Evolutionary conservation across 106 monocot genomes (phyloP).

Genomic region (Acorus calamus): DNA sequence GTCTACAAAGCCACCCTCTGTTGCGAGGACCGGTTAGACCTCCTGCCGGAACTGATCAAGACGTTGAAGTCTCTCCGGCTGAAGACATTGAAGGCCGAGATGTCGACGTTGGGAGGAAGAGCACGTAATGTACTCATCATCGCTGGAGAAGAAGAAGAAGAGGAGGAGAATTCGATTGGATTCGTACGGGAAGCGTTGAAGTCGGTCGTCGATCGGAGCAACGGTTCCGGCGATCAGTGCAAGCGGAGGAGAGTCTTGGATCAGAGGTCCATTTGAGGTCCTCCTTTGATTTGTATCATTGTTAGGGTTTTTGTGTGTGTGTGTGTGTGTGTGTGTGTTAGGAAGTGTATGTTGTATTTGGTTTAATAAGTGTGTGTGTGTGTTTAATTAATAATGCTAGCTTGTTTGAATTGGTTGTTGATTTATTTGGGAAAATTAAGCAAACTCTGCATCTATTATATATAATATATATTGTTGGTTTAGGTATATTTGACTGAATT

Average conservation of each 20-base stretch:
- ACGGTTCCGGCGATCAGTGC: slow-evolving; percentile 13
- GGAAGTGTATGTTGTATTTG: too few relatives aligned
- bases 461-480: too few relatives aligned
- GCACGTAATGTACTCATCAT: slow-evolving; percentile 50
- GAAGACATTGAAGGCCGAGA: slow-evolving; percentile 52
- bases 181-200: slow-evolving; percentile 17
- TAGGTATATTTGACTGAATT: too few relatives aligned
- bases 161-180: not conserved
- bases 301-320: not conserved
- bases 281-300: not conserved
- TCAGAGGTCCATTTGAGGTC: slow-evolving; percentile 1
- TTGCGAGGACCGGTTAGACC: slow-evolving; percentile 59
- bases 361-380: too few relatives aligned
- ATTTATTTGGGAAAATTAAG: too few relatives aligned
- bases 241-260: slow-evolving; percentile 35
- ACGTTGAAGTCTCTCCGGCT: slow-evolving; percentile 43
- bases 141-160: slow-evolving; percentile 24
- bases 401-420: too few relatives aligned
- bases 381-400: too few relatives aligned
- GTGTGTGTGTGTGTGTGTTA: not conserved
- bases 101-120: slow-evolving; percentile 53
- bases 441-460: too few relatives aligned
- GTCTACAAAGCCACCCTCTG: slow-evolving; percentile 55
- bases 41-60: slow-evolving; percentile 50
- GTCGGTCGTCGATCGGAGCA: slow-evolving; percentile 30